phyloP scores from a whole-genome alignment of 2,329 filamentous ascomycete species.

The Claviceps sp. region DNA sequence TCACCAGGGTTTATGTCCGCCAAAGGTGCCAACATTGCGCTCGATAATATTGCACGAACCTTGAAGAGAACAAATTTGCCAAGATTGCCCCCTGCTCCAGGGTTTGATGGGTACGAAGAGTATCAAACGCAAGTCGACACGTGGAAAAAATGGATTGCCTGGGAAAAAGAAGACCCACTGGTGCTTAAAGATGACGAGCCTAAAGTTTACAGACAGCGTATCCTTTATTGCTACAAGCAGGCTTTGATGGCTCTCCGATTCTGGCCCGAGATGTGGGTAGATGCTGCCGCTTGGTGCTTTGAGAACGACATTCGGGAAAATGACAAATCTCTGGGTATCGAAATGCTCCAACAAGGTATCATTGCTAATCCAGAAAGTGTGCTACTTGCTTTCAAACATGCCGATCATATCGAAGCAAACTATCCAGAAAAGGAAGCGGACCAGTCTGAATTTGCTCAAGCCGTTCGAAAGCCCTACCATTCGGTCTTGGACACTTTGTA shows the following conservation, averaged over 20 bases:
- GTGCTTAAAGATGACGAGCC: conserved; percentile 74
- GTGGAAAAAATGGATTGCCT: conserved; percentile 89
- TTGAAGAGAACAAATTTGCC: conserved; percentile 68
- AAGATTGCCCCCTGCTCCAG: conserved; percentile 65
- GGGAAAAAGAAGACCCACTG: conserved; percentile 88
- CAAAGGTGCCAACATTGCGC: conserved; percentile 72
- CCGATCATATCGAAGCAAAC: conserved; percentile 72
- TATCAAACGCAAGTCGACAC: conserved; percentile 72
- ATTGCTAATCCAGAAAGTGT: conserved; percentile 89
- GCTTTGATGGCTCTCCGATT: conserved; percentile 87
- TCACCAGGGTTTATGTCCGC: conserved; percentile 95
- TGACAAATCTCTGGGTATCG: conserved; percentile 47
- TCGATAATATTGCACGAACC: conserved; percentile 76
- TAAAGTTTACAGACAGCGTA: conserved; percentile 58
- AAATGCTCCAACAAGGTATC: conserved; percentile 71
- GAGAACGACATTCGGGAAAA: conserved; percentile 56
- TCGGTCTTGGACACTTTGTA: conserved; percentile 80
- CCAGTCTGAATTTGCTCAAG: conserved; percentile 61
- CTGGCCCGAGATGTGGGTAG: conserved; percentile 92
- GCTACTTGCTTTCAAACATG: conserved; percentile 76
- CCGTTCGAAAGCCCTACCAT: conserved; percentile 73
- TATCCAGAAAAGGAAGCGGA: conserved; percentile 67
- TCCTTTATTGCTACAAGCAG: conserved; percentile 87
- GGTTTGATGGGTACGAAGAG: conserved; percentile 77
- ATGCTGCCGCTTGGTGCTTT: conserved; percentile 86